A percentile compares a stretch with the other conserved stretches of the same genome.
Evolutionary conservation across 257 asterid species (phyloP).

Genomic region (Solanum ahanhuiri): DNA sequence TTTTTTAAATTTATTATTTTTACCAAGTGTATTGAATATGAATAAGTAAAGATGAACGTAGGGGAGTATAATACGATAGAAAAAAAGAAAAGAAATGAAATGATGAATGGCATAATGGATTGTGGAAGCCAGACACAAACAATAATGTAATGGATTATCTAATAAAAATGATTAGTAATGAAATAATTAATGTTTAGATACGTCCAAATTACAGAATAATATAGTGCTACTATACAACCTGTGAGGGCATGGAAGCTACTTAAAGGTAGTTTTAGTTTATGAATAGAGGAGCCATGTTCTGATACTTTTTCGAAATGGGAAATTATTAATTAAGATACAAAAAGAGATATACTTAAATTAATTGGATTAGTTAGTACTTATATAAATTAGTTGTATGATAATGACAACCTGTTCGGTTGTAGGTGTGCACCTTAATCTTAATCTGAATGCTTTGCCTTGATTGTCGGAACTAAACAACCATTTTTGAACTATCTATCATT

Average conservation of each 20-base stretch:
- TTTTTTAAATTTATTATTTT: too few relatives aligned
- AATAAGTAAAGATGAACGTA: neutral
- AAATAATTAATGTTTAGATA: neutral
- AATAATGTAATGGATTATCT: neutral
- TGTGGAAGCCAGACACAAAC: neutral
- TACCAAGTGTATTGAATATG: too few relatives aligned
- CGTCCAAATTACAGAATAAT: constrained; percentile 4
- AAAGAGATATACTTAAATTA: neutral
- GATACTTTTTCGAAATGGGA: neutral
- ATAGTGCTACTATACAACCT: constrained; percentile 4
- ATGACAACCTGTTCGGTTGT: constrained; percentile 44
- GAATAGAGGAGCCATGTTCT: constrained; percentile 1
- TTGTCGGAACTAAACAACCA: constrained; percentile 43
- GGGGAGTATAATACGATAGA: neutral
- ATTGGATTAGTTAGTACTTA: neutral
- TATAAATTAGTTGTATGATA: neutral
- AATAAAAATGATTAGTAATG: neutral
- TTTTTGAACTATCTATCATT: neutral
- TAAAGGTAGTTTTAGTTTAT: neutral
- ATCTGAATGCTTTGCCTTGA: constrained; percentile 34
- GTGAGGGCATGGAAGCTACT: constrained; percentile 10
- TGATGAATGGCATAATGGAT: neutral
- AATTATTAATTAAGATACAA: neutral
- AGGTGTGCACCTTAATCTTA: constrained; percentile 16
- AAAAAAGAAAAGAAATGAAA: neutral